phyloP scores from a whole-genome alignment of 2,329 filamentous ascomycete genomes.

The Trichoderma endophyticum region DNA sequence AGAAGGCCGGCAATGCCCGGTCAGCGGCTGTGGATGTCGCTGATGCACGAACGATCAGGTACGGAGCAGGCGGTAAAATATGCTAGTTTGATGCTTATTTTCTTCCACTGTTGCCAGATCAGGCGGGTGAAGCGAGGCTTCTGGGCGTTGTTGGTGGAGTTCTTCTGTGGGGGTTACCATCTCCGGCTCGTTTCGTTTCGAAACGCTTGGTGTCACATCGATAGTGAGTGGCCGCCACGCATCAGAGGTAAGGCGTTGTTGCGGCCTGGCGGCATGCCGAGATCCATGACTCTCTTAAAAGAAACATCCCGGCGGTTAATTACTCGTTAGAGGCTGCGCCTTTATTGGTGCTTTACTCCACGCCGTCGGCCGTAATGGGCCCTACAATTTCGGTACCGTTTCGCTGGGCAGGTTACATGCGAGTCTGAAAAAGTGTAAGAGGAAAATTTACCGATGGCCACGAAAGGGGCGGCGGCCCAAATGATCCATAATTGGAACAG shows the following conservation, averaged over 20 bases:
- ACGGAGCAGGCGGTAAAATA: background rate
- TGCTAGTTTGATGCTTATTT: background rate
- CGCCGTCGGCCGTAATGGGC: background rate
- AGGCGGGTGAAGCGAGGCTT: background rate
- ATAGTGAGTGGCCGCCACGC: background rate
- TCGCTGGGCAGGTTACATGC: background rate
- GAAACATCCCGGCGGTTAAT: constrained; percentile 9
- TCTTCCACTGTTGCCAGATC: background rate
- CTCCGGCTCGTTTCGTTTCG: constrained; percentile 12
- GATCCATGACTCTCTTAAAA: background rate
- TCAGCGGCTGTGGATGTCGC: background rate
- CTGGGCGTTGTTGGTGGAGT: background rate
- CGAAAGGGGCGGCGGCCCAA: background rate
- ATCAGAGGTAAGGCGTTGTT: background rate
- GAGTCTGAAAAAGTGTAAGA: background rate
- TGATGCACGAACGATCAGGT: background rate
- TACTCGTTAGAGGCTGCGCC: background rate
- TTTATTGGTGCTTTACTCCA: background rate
- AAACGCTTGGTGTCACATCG: constrained; percentile 5
- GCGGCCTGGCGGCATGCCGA: background rate
- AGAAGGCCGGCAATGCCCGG: background rate
- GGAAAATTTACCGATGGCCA: background rate
- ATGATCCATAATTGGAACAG: background rate
- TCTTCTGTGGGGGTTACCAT: background rate
- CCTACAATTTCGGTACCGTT: constrained; percentile 7